phyloP scores from a whole-genome alignment of 495 filamentous ascomycete genomes.

The Haplographium delicatum region DNA sequence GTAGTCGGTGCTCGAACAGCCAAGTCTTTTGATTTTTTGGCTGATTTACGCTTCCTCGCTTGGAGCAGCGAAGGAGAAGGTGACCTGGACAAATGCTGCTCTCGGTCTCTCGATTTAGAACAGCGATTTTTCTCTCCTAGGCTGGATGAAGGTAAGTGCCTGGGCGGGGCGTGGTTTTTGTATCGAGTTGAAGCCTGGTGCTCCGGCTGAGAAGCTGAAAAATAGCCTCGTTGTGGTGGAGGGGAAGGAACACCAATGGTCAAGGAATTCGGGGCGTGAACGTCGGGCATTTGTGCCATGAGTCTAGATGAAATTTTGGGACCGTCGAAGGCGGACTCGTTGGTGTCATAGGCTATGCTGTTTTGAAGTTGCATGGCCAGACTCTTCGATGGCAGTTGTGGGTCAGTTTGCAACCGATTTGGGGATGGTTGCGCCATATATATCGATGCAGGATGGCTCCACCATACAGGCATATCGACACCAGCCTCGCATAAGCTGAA shows the following conservation, averaged over 20 bases:
- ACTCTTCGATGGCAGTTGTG: conserved; percentile 17
- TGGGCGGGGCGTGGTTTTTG: background rate
- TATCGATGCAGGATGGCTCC: conserved; percentile 16
- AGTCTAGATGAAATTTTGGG: conserved; percentile 17
- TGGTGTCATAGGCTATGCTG: conserved; percentile 12
- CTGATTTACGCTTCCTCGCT: conserved; percentile 13
- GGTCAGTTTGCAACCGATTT: conserved; percentile 12
- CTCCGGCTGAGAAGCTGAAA: conserved; percentile 4
- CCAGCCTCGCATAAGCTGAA: conserved; percentile 5
- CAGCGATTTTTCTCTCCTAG: background rate
- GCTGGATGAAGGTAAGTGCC: background rate
- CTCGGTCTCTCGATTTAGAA: background rate
- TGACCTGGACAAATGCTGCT: background rate
- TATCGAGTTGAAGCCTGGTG: conserved; percentile 1
- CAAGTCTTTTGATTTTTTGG: conserved; percentile 3
- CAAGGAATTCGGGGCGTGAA: conserved; percentile 8
- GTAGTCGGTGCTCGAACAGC: background rate
- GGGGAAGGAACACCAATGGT: conserved; percentile 3
- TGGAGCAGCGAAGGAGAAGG: conserved; percentile 4
- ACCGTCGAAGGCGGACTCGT: conserved; percentile 1
- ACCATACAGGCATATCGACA: conserved; percentile 19
- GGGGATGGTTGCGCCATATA: conserved; percentile 23
- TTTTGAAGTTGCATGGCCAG: conserved; percentile 23
- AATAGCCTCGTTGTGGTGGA: conserved; percentile 11
- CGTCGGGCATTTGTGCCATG: conserved; percentile 24